Evolutionary conservation across 306 rosid species (phyloP).

Genomic region (Rosa persica): DNA sequence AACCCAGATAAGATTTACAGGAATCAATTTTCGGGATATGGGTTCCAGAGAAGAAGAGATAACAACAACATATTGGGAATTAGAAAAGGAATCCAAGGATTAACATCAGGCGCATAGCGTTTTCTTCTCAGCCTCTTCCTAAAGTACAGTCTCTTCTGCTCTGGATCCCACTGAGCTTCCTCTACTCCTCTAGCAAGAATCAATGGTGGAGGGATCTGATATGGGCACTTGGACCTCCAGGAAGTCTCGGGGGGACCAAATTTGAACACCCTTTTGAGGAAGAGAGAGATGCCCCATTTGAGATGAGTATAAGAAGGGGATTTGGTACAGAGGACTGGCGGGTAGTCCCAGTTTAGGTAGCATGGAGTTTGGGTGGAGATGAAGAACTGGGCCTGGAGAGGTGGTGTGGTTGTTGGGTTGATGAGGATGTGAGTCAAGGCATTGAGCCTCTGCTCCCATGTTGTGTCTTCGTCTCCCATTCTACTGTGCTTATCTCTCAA

Average conservation of each 20-base stretch:
- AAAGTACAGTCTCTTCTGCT: constrained; percentile 44
- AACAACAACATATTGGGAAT: constrained; percentile 61
- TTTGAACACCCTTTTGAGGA: constrained; percentile 54
- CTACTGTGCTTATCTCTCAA: constrained; percentile 3
- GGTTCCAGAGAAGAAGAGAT: constrained; percentile 62
- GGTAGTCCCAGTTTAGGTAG: constrained; percentile 85
- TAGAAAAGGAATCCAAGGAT: constrained; percentile 52
- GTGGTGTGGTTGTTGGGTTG: constrained; percentile 59
- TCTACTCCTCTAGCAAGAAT: constrained; percentile 62
- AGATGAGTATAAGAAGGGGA: constrained; percentile 41
- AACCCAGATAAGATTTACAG: neutral
- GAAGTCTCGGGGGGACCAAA: constrained; percentile 50
- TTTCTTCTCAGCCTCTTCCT: constrained; percentile 57
- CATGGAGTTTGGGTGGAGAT: constrained; percentile 67
- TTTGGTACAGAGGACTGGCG: constrained; percentile 69
- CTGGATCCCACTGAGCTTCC: constrained; percentile 56
- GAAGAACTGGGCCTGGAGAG: constrained; percentile 72
- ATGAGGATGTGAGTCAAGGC: constrained; percentile 78
- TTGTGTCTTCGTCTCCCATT: constrained; percentile 36
- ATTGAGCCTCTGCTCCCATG: constrained; percentile 56
- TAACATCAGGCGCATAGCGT: constrained; percentile 32
- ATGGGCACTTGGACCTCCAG: constrained; percentile 87
- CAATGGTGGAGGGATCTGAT: constrained; percentile 74
- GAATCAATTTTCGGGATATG: constrained; percentile 26
- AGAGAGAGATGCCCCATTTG: constrained; percentile 55